Evolutionary conservation across 2,329 filamentous ascomycete genomes (phyloP).

Genomic region (Cladosporium oxysporum): DNA sequence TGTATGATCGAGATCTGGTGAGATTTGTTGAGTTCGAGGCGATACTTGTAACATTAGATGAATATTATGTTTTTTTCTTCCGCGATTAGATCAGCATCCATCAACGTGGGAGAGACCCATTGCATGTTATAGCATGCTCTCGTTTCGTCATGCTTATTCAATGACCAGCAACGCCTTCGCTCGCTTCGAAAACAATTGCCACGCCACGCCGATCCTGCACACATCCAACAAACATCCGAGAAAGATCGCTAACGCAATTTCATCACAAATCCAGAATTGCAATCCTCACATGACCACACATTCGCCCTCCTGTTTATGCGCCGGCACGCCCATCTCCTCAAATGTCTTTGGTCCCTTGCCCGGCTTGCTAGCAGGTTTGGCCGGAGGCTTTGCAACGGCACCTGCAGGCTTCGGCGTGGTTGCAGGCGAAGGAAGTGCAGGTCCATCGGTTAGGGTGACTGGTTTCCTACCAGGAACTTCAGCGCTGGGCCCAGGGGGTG

Average conservation of each 20-base stretch:
- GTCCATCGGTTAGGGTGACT: constrained; percentile 20
- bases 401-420: constrained; percentile 30
- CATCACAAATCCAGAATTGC: neutral
- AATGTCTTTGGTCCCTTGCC: constrained; percentile 90
- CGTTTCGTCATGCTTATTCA: neutral
- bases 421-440: constrained; percentile 26
- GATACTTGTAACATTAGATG: neutral
- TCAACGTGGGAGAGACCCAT: too few species aligned
- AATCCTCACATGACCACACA: constrained; percentile 60
- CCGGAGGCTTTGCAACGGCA: constrained; percentile 34
- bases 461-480: constrained; percentile 20
- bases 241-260: neutral
- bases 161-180: neutral
- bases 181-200: neutral
- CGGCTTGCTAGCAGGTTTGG: constrained; percentile 41
- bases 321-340: constrained; percentile 95
- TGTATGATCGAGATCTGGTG: neutral
- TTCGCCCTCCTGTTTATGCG: constrained; percentile 79
- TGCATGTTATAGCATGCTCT: neutral
- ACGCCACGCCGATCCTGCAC: neutral
- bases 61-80: neutral
- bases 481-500: constrained; percentile 17
- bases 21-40: neutral
- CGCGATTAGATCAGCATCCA: too few species aligned
- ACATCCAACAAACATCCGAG: neutral